phyloP scores from a whole-genome alignment of 2,329 filamentous ascomycete species.

The Leptoxyphium fumago region DNA sequence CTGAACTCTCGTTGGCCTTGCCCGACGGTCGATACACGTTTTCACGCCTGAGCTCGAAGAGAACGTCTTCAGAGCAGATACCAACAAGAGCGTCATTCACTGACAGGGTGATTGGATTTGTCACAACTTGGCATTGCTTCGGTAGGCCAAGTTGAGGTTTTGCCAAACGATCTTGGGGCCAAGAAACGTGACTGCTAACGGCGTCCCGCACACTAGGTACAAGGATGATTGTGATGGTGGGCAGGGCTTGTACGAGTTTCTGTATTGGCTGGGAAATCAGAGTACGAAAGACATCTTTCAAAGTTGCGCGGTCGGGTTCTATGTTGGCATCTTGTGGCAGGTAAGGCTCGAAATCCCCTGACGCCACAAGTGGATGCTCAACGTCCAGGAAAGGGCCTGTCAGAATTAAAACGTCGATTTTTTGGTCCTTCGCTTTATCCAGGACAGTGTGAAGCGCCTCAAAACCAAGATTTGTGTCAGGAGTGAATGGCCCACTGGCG shows the following conservation, averaged over 20 bases:
- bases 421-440: conserved; percentile 56
- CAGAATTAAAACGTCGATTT: conserved; percentile 66
- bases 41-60: conserved; percentile 50
- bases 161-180: conserved; percentile 61
- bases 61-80: conserved; percentile 67
- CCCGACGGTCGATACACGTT: conserved; percentile 59
- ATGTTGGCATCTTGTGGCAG: conserved; percentile 25
- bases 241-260: conserved; percentile 54
- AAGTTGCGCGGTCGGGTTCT: conserved; percentile 57
- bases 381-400: conserved; percentile 80
- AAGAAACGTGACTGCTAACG: conserved; percentile 70
- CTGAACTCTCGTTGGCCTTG: conserved; percentile 46
- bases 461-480: conserved; percentile 83
- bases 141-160: conserved; percentile 62
- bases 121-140: conserved; percentile 61
- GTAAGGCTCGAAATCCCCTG: conserved; percentile 29
- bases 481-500: conserved; percentile 77
- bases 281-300: conserved; percentile 70
- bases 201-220: conserved; percentile 72
- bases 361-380: conserved; percentile 75
- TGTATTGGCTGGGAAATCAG: conserved; percentile 62
- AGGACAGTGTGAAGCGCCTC: conserved; percentile 75
- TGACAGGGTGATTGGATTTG: conserved; percentile 79
- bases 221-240: conserved; percentile 67
- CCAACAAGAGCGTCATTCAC: conserved; percentile 79